phyloP scores from a whole-genome alignment of 2,329 filamentous ascomycete species.

The Alternaria longipes region DNA sequence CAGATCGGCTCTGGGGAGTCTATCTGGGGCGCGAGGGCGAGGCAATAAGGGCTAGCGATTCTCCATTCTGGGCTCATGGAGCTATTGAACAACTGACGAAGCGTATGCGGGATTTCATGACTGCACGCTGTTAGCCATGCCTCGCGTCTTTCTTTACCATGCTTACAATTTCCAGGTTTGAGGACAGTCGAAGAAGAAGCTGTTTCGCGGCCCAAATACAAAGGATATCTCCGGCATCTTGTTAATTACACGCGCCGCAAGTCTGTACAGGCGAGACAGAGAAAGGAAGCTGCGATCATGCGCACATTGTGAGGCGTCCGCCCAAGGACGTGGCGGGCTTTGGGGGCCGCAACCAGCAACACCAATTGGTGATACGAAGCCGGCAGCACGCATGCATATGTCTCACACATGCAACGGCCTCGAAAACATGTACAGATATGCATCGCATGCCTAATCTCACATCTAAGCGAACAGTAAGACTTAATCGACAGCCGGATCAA shows the following conservation, averaged over 20 bases:
- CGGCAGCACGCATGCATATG: not conserved
- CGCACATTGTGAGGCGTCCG: conserved; percentile 7
- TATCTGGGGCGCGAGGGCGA: conserved; percentile 43
- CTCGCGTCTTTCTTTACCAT: not conserved
- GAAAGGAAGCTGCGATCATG: not conserved
- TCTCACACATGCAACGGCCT: not conserved
- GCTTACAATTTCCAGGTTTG: conserved; percentile 50
- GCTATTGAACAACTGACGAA: conserved; percentile 46
- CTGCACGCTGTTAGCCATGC: conserved; percentile 36
- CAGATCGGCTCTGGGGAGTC: conserved; percentile 42
- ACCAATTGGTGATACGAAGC: not conserved
- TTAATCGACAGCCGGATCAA: not conserved
- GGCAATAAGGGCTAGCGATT: conserved; percentile 45
- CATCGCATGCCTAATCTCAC: not conserved
- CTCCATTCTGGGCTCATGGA: conserved; percentile 46
- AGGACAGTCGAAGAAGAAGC: conserved; percentile 50
- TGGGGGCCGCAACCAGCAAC: conserved; percentile 2
- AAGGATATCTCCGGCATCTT: conserved; percentile 47
- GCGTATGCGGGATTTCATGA: conserved; percentile 44
- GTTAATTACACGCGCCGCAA: not conserved
- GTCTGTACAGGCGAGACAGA: not conserved
- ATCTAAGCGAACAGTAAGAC: not conserved
- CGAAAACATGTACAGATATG: not conserved
- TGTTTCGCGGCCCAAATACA: conserved; percentile 48
- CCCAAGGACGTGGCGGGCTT: conserved; percentile 13